Conservation (phyloP, 1,284 basidiomycete species). For the Neotropicomus parvogracilis region DNA sequence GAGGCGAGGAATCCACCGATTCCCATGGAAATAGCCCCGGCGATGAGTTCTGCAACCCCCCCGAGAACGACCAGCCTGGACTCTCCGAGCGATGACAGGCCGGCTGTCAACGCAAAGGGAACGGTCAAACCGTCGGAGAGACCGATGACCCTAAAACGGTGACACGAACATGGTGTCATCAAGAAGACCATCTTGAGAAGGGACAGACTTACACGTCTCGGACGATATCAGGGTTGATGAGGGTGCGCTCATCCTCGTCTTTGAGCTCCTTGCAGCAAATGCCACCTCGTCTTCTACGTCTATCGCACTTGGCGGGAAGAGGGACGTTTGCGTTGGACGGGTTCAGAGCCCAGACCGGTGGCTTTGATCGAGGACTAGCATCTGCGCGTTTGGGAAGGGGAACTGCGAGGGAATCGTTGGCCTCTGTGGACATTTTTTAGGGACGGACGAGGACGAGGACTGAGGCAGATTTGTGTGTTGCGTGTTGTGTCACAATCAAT, state of each 20-base stretch:
- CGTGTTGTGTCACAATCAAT: too few species aligned
- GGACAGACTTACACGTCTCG: slow-evolving; percentile 67
- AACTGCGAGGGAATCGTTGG: slow-evolving; percentile 9
- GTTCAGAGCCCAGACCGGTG: slow-evolving; percentile 64
- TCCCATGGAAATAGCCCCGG: slow-evolving; percentile 96
- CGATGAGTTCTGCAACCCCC: slow-evolving; percentile 89
- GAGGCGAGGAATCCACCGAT: slow-evolving; percentile 96
- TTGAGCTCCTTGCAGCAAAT: slow-evolving; percentile 83
- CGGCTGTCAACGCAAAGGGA: slow-evolving; percentile 86
- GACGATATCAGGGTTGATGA: slow-evolving; percentile 82
- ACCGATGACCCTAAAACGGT: slow-evolving; percentile 80
- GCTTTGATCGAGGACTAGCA: slow-evolving; percentile 27
- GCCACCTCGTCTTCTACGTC: slow-evolving; percentile 51
- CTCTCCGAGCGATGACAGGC: slow-evolving; percentile 87
- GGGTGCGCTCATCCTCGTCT: slow-evolving; percentile 68
- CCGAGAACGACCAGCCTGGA: slow-evolving; percentile 87
- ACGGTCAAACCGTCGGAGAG: slow-evolving; percentile 95
- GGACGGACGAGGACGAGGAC: neutral
- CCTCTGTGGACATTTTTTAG: slow-evolving; percentile 21
- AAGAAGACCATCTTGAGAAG: too few species aligned
- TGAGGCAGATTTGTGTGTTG: neutral
- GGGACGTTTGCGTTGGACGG: slow-evolving; percentile 40
- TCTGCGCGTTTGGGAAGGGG: slow-evolving; percentile 19
- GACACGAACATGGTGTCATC: too few species aligned
- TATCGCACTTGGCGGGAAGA: slow-evolving; percentile 57